These are phyloP conservation scores for Pinus taeda DNA, from an alignment of 75 land plant species.

Conservation along the genomic window DNA sequence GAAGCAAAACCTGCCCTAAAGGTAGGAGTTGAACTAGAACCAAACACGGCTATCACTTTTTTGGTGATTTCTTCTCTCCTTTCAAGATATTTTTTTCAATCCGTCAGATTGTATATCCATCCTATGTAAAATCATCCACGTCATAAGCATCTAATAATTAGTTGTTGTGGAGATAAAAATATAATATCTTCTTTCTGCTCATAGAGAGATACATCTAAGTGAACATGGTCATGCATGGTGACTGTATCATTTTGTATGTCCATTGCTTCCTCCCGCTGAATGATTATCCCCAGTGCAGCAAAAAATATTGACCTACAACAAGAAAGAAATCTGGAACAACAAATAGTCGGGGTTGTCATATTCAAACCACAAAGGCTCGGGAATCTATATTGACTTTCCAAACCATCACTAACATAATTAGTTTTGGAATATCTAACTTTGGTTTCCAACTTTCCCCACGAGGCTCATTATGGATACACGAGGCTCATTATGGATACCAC, in stretches of 20 bases:
- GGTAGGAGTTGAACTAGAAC: too few relatives aligned
- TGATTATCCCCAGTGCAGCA: slow-evolving; percentile 18
- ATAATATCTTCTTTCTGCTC: slow-evolving; percentile 59
- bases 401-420: slow-evolving; percentile 40
- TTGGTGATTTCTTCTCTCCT: too few relatives aligned
- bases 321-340: slow-evolving; percentile 41
- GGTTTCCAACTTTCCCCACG: too few relatives aligned
- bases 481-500: too few relatives aligned
- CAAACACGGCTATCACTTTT: too few relatives aligned
- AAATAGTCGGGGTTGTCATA: slow-evolving; percentile 30
- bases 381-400: slow-evolving; percentile 23
- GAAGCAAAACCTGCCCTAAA: too few relatives aligned
- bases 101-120: too few relatives aligned
- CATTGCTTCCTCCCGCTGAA: slow-evolving; percentile 15
- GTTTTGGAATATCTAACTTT: slow-evolving; percentile 2
- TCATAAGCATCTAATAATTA: slow-evolving; percentile 64
- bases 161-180: slow-evolving; percentile 55
- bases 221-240: slow-evolving; percentile 28
- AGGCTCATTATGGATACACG: too few relatives aligned
- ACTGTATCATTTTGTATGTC: slow-evolving; percentile 14
- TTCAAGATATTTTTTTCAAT: too few relatives aligned
- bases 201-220: slow-evolving; percentile 46
- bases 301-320: slow-evolving; percentile 29
- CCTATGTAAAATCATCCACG: slow-evolving; percentile 73
- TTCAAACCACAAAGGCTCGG: slow-evolving; percentile 28